phyloP scores from a whole-genome alignment of 2,329 filamentous ascomycete genomes.

The Microdochium trichocladiopsis region DNA sequence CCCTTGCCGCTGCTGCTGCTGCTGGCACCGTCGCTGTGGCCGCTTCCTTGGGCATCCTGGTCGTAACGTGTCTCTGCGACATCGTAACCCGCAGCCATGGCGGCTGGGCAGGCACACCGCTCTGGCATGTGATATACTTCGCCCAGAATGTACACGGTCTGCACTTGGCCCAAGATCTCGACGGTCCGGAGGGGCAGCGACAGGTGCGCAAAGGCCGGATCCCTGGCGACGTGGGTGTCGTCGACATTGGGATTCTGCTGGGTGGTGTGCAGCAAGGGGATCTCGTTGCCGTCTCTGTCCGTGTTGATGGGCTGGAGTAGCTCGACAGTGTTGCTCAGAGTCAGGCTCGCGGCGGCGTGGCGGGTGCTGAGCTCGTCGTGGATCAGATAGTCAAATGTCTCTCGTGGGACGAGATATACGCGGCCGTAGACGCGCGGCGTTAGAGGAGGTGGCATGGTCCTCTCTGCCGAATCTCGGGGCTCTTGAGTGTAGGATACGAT shows the following conservation, averaged over 20 bases:
- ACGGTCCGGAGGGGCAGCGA: neutral
- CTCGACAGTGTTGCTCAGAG: neutral
- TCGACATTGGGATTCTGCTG: too few species aligned
- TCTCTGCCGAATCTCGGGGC: too few species aligned
- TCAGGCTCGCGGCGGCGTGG: neutral
- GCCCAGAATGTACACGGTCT: neutral
- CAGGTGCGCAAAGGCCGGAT: neutral
- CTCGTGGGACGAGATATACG: neutral
- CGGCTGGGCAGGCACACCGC: neutral
- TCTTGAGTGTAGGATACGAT: too few species aligned
- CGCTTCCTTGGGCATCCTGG: too few species aligned
- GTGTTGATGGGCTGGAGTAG: neutral
- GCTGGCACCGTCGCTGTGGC: too few species aligned
- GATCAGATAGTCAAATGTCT: neutral
- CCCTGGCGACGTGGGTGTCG: neutral
- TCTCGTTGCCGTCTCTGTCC: neutral
- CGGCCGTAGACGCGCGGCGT: neutral
- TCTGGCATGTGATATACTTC: neutral
- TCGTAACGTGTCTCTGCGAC: too few species aligned
- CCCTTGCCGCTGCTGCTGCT: too few species aligned
- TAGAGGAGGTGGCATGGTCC: neutral
- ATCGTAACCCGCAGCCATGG: neutral
- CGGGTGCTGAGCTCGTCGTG: neutral
- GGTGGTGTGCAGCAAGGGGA: neutral
- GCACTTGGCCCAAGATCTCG: neutral